Base-by-base conservation (phyloP, 2,329 filamentous ascomycete genomes). In the Coleophoma crateriformis region DNA sequence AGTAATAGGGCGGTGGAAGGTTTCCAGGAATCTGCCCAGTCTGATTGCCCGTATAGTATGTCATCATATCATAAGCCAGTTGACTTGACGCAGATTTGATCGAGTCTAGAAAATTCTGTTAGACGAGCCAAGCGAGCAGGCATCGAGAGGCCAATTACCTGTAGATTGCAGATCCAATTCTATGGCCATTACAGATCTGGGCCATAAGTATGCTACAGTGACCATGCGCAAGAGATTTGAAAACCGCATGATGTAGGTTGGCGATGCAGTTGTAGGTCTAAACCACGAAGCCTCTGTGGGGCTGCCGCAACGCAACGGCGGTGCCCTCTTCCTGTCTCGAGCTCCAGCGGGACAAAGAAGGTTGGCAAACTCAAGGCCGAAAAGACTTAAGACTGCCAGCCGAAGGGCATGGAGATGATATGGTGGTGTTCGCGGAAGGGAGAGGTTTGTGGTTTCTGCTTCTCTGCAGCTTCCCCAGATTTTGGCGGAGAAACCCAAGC, bases 1-100 rank as follows among this genome's bases (percentile, higher is more conserved):
- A 80, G 59, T 76, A 78, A 58, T 77, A 78, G 15, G 78, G 78
- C 14, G 64, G 61, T 3, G 74, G 74, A n/a, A 79, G 69, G 49
- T 77, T 67, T 43, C 78, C 78, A 8, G 75, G 76, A 17, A 73
- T 73, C 8, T 69, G 67, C 14, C 74, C 75, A 1, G 75, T 71
- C 43, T 70, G 58, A 52, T 81, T 77, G 15, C 78, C 78, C 37
- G 65, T 67, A 60, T 81, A 81, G 56, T 72, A 76, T 15, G 61
- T 61, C 67, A 79, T 71, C 67, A 79, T 72, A 42, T 74, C 72
- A 50, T 72, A 66, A 4, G 75, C 75, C 17, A 68, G 53, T 33
- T 54, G 51, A 38, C 58, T 60, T 14, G 67, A 57, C 1, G 56
- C 58, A 10, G 51, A 44, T 50, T 64, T 45, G 33, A 51, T 48